Evolutionary conservation across 306 rosid genomes (phyloP).

Genomic region (Cyclanthera cordifolia): DNA sequence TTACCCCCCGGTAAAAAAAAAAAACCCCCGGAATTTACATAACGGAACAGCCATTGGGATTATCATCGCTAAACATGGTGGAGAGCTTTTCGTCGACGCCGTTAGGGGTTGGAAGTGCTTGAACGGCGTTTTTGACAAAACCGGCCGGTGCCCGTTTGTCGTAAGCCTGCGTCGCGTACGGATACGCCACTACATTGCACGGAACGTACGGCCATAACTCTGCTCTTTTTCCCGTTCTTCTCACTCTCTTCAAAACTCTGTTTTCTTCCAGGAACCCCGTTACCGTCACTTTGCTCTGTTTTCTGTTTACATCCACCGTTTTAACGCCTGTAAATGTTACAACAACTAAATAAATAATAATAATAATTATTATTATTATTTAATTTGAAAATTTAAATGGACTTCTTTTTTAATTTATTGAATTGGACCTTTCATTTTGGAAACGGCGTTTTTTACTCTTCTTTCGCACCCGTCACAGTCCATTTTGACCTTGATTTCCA

Average conservation of each 20-base stretch:
- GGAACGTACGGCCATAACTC: constrained; percentile 18
- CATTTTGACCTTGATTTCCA: constrained; percentile 18
- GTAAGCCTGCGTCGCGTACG: constrained; percentile 14
- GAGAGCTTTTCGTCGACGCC: constrained; percentile 14
- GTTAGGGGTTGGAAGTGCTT: constrained; percentile 5
- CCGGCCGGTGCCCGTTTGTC: constrained; percentile 18
- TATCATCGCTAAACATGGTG: constrained; percentile 17
- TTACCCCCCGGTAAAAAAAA: too few relatives aligned
- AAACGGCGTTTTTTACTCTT: constrained; percentile 8
- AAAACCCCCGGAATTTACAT: too few relatives aligned
- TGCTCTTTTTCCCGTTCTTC: constrained; percentile 14
- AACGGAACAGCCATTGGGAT: constrained; percentile 17
- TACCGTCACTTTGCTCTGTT: constrained; percentile 12
- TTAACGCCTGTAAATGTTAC: constrained; percentile 7
- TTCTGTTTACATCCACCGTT: constrained; percentile 15
- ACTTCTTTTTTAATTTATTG: too few relatives aligned
- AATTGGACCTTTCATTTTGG: constrained; percentile 17
- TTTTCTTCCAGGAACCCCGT: constrained; percentile 12
- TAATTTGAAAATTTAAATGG: too few relatives aligned
- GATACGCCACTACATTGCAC: constrained; percentile 16
- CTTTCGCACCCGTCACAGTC: constrained; percentile 21
- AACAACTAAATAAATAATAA: too few relatives aligned
- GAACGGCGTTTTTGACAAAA: constrained; percentile 10
- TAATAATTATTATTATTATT: too few relatives aligned
- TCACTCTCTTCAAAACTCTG: constrained; percentile 15